Evolutionary conservation across 2,329 filamentous ascomycete species (phyloP).

Genomic region (Torrubiellomyces zombiae): DNA sequence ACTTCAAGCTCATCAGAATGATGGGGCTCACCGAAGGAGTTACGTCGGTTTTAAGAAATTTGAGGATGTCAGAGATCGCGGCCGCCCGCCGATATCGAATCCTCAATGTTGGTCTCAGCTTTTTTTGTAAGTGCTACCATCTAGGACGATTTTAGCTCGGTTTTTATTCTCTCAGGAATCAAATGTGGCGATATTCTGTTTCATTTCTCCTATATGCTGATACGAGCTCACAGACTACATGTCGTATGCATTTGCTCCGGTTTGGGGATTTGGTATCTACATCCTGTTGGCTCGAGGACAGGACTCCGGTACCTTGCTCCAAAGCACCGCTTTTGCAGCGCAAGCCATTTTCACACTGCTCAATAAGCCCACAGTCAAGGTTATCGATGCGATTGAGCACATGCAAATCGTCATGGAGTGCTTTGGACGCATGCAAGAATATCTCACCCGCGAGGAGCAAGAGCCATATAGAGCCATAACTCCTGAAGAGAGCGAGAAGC

Average conservation of each 20-base stretch:
- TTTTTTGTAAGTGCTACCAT: constrained; percentile 5
- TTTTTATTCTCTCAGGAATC: too few species aligned
- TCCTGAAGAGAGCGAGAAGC: too few species aligned
- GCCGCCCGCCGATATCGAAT: constrained; percentile 11
- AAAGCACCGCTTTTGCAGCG: constrained; percentile 6
- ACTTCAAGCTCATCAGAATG: constrained; percentile 25
- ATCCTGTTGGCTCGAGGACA: constrained; percentile 4
- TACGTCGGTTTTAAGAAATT: constrained; percentile 13
- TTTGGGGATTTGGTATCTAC: constrained; percentile 6
- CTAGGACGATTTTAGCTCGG: too few species aligned
- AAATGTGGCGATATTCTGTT: too few species aligned
- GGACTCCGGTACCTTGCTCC: constrained; percentile 3
- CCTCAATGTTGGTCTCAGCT: constrained; percentile 5
- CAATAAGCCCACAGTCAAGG: constrained; percentile 5
- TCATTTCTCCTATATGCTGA: neutral
- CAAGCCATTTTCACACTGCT: constrained; percentile 6
- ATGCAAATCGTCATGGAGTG: constrained; percentile 7
- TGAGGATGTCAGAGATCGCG: constrained; percentile 19
- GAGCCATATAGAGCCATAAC: constrained; percentile 3
- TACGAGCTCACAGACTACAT: constrained; percentile 3
- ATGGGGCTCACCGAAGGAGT: constrained; percentile 20
- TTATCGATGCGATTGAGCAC: constrained; percentile 6
- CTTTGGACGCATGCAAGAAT: constrained; percentile 8
- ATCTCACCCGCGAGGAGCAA: constrained; percentile 5
- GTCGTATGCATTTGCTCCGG: constrained; percentile 6